Percentiles rank a stretch among this genome's conserved stretches.
These are phyloP conservation scores for Psilocybe mexicana DNA, from an alignment of 1,284 basidiomycete species.

Conservation along the genomic window DNA sequence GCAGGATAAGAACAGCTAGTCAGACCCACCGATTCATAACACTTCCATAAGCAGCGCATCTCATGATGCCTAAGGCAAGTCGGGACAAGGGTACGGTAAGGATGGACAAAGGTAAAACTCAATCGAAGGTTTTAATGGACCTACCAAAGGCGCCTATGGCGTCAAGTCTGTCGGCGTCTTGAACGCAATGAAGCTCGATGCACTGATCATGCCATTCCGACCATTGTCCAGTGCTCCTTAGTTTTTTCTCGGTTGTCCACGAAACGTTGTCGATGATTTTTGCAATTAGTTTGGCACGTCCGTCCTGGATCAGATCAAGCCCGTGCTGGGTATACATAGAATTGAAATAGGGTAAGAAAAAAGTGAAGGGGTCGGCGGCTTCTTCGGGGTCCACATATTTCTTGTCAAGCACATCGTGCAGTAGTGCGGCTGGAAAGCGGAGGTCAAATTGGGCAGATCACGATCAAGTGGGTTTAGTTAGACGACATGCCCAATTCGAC, in stretches of 20 bases:
- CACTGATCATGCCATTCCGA: constrained; percentile 77
- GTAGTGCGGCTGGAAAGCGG: constrained; percentile 60
- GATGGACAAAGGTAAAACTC: constrained; percentile 12
- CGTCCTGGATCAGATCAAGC: constrained; percentile 59
- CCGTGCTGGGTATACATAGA: constrained; percentile 41
- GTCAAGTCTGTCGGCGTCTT: constrained; percentile 91
- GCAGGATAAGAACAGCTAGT: constrained; percentile 7
- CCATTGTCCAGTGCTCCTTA: constrained; percentile 55
- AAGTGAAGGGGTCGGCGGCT: constrained; percentile 61
- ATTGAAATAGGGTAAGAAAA: constrained; percentile 69
- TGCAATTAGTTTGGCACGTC: constrained; percentile 55
- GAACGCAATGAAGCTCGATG: constrained; percentile 84
- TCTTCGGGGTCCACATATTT: constrained; percentile 71
- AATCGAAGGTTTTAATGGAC: constrained; percentile 21
- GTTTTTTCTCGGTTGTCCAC: constrained; percentile 83
- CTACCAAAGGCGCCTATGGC: constrained; percentile 89
- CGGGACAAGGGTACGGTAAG: constrained; percentile 13
- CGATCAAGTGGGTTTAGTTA: not conserved
- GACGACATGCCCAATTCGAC: constrained; percentile 62
- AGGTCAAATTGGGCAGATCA: constrained; percentile 20
- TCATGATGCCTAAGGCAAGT: constrained; percentile 65
- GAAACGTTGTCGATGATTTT: constrained; percentile 81
- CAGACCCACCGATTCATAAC: constrained; percentile 57
- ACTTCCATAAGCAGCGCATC: constrained; percentile 83
- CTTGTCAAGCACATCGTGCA: constrained; percentile 88